A percentile compares a stretch with the other conserved stretches of the same genome.
Conservation (phyloP, 768 basidiomycete species). For the Suillus brevipes region DNA sequence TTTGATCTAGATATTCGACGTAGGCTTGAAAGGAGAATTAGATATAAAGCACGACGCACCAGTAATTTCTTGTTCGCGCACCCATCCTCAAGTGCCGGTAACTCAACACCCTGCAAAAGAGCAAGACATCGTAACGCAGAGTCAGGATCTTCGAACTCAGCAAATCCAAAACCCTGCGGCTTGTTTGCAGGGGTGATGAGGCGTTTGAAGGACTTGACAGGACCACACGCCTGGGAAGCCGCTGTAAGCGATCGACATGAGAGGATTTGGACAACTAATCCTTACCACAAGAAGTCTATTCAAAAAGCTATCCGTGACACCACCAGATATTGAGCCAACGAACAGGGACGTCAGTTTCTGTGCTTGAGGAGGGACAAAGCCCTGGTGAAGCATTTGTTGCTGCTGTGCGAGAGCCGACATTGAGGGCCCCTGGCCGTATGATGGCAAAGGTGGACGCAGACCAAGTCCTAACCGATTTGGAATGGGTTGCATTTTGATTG, state of each 20-base stretch:
- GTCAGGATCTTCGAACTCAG: conserved; percentile 92
- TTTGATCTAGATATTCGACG: conserved; percentile 68
- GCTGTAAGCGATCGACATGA: not conserved
- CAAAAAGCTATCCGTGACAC: conserved; percentile 81
- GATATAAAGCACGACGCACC: conserved; percentile 49
- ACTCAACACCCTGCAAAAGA: conserved; percentile 60
- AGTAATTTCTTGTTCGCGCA: conserved; percentile 63
- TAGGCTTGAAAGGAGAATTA: conserved; percentile 35
- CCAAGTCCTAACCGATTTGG: conserved; percentile 84
- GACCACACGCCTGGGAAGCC: conserved; percentile 76
- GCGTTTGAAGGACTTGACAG: conserved; percentile 87
- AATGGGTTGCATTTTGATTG: conserved; percentile 56
- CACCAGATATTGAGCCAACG: conserved; percentile 94
- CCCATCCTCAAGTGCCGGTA: conserved; percentile 62
- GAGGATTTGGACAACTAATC: not conserved
- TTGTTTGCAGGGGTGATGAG: conserved; percentile 91
- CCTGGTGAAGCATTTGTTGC: conserved; percentile 61
- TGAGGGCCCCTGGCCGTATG: conserved; percentile 90
- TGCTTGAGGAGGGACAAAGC: conserved; percentile 58
- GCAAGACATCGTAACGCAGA: conserved; percentile 77
- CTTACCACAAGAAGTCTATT: conserved; percentile 76
- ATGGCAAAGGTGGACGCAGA: conserved; percentile 83
- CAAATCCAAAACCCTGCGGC: conserved; percentile 96
- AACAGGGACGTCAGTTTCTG: conserved; percentile 79
- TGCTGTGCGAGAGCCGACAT: conserved; percentile 89